Evolutionary conservation across 2,329 filamentous ascomycete genomes (phyloP).

Genomic region (Fusarium piperis): DNA sequence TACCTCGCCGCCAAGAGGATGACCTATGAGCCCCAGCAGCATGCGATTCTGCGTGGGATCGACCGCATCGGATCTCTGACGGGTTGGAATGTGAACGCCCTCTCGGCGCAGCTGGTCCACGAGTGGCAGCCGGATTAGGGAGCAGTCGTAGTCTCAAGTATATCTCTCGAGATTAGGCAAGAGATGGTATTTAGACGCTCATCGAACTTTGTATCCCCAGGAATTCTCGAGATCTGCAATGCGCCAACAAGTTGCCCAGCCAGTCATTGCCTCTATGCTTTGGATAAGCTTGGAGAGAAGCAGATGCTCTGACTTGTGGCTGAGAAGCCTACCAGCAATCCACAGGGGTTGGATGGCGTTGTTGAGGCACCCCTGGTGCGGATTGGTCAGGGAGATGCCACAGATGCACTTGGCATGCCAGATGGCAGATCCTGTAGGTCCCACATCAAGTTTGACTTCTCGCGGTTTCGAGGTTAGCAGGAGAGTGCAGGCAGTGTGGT

Average conservation of each 20-base stretch:
- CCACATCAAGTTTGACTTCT: constrained; percentile 35
- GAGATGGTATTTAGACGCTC: not conserved
- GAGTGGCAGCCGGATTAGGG: constrained; percentile 42
- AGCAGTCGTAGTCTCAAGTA: not conserved
- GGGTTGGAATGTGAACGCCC: constrained; percentile 50
- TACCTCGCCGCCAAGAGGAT: constrained; percentile 56
- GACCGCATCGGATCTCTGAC: constrained; percentile 51
- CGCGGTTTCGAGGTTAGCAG: constrained; percentile 57
- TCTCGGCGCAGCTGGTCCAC: constrained; percentile 39
- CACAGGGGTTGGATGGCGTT: constrained; percentile 68
- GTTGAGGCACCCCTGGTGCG: constrained; percentile 64
- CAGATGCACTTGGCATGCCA: constrained; percentile 67
- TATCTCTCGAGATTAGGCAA: not conserved
- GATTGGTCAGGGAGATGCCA: constrained; percentile 65
- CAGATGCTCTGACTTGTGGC: constrained; percentile 57
- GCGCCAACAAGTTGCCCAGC: constrained; percentile 65
- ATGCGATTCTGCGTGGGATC: constrained; percentile 52
- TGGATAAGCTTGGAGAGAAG: constrained; percentile 56
- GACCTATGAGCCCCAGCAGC: constrained; percentile 60
- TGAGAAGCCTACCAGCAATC: constrained; percentile 64
- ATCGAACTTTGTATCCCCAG: constrained; percentile 51
- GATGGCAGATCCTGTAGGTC: constrained; percentile 51
- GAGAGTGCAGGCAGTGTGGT: constrained; percentile 65
- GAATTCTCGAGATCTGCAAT: constrained; percentile 59
- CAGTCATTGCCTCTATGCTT: constrained; percentile 61